These are phyloP conservation scores for Xylaria cubensis DNA, from an alignment of 495 filamentous ascomycete genomes.

Conservation along the genomic window DNA sequence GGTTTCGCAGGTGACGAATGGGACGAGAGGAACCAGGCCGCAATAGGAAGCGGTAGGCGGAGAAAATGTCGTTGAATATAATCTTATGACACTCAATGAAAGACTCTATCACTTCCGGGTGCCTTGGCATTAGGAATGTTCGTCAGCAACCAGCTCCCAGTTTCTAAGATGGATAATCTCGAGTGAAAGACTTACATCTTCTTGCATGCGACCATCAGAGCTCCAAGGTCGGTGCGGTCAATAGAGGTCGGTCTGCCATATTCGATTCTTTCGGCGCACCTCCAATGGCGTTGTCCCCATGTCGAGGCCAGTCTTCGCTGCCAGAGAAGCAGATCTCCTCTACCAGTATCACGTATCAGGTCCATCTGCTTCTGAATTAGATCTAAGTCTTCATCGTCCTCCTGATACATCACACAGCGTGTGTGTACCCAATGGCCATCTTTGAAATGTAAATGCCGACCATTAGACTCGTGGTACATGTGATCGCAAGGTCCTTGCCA, in stretches of 20 bases:
- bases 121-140: conserved; percentile 26
- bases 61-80: conserved; percentile 40
- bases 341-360: conserved; percentile 28
- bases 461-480: conserved; percentile 34
- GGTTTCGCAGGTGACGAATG: conserved; percentile 31
- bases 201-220: conserved; percentile 42
- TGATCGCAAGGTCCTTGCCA: conserved; percentile 35
- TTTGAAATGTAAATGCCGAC: conserved; percentile 40
- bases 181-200: conserved; percentile 35
- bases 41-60: conserved; percentile 41
- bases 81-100: conserved; percentile 40
- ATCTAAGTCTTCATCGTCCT: conserved; percentile 39
- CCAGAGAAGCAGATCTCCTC: conserved; percentile 39
- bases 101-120: conserved; percentile 39
- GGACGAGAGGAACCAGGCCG: conserved; percentile 31
- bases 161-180: background rate
- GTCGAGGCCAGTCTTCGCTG: conserved; percentile 40
- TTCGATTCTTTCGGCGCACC: conserved; percentile 39
- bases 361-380: conserved; percentile 42
- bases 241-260: conserved; percentile 32
- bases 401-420: conserved; percentile 41
- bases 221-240: conserved; percentile 38
- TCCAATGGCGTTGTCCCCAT: conserved; percentile 42
- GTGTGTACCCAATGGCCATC: conserved; percentile 40
- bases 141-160: conserved; percentile 6